A percentile compares a stretch with the other conserved stretches of the same genome.
phyloP scores from a whole-genome alignment of 352 stramenopile species.

The Pythium phragmiticola region DNA sequence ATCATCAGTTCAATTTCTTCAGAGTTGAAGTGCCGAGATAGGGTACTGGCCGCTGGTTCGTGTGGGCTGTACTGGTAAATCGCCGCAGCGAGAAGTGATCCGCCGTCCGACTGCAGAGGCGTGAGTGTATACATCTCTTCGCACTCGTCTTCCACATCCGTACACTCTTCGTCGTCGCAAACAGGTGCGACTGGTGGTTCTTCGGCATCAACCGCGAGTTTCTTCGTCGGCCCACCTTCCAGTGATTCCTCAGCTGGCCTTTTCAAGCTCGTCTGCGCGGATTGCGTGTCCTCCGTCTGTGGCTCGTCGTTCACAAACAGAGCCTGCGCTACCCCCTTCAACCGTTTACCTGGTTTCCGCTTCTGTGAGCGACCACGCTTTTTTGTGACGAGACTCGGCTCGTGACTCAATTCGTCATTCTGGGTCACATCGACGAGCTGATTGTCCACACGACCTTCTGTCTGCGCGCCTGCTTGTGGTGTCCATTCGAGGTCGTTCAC shows the following conservation, averaged over 20 bases:
- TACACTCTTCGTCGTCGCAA: constrained; percentile 20
- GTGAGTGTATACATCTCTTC: constrained; percentile 5
- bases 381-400: not conserved
- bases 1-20: constrained; percentile 21
- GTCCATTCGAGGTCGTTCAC: constrained; percentile 61
- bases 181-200: not conserved
- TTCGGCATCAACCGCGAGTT: not conserved
- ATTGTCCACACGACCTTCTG: constrained; percentile 1
- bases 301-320: constrained; percentile 22
- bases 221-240: constrained; percentile 3
- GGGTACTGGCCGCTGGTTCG: no score
- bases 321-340: constrained; percentile 19
- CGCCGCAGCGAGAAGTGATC: constrained; percentile 14
- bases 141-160: constrained; percentile 17
- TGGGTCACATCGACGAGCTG: not conserved
- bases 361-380: constrained; percentile 18
- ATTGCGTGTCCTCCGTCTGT: not conserved
- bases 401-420: not conserved
- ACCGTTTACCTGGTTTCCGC: constrained; percentile 18
- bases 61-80: constrained; percentile 16
- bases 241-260: constrained; percentile 1
- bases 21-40: not conserved
- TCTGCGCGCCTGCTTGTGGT: constrained; percentile 15
- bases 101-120: constrained; percentile 18
- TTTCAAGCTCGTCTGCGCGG: not conserved